Evolutionary conservation across 140 eudicot genomes (phyloP), one percentile per base, ranked within the genome.

Genomic region (Stevia rebaudiana): DNA sequence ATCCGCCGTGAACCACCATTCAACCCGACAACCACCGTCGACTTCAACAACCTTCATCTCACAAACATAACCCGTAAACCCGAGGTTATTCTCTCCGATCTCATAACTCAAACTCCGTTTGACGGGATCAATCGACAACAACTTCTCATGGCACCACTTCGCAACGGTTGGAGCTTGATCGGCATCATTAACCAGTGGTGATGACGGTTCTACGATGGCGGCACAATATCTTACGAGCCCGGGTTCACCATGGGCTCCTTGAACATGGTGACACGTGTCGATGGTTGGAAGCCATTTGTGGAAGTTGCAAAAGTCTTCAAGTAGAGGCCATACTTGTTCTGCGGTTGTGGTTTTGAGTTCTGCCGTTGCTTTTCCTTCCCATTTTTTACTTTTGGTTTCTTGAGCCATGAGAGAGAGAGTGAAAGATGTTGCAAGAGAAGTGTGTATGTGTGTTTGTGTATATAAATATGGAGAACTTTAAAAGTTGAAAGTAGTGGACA

Each of bases 221-320:
- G 80, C 79, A 65, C 94, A 86, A 78, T 81, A 80, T 19, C 95
- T 69, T 51, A 84, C 54, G 2, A 81, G 74, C 8, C 86, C 94
- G 0, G 81, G 80, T 69, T 79, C 67, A 3, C 97, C 89, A 5
- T 73, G 11, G 8, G 7, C 75, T 17, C 94, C 90, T 54, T 84
- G 78, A 5, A 84, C 77, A n/a, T 49, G 51, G 61, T 50, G 71
- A 53, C 94, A 83, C 6, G 84, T 65, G 62, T 77, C 81, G 0
- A 85, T 56, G 48, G 63, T 57, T 1, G 97, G 95, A 5, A 86
- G 79, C 81, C 81, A 79, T 46, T 79, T 83, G 79, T 86, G 67
- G 25, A 86, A 1, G 81, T 35, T 54, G 72, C 84, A 86, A 47
- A 83, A 85, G 67, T 85, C 90, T 54, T 72, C 72, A 15, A 88